Base-by-base conservation (phyloP, 176 grass and related monocot genomes). In the Eragrostis curvula region DNA sequence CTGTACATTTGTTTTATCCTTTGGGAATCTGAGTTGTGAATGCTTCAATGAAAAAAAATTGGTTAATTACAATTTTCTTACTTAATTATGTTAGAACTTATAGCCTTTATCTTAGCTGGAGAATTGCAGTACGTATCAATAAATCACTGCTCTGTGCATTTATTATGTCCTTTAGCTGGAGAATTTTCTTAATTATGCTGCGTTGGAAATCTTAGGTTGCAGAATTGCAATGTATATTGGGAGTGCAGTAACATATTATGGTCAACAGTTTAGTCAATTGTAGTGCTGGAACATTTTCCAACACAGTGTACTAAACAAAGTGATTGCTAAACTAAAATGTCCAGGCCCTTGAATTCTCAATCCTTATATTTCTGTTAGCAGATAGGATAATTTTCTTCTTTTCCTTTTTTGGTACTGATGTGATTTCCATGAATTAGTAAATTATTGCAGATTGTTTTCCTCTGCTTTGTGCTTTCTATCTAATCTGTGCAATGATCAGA, bases 401-500 rank as follows among this genome's bases (percentile, higher is more conserved):
- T n/a, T n/a, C n/a, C 52, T 59, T 12, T 29, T 85, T 24, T 29
- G 66, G 68, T 59, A 15, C 42, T 21, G 53, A 67, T 61, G 18
- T 48, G 3, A 11, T 75, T 75, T 71, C 42, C 57, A 27, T 84
- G 27, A 28, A 68, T 30, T 47, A 56, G 25, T 58, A 52, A 17
- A 32, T 5, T 20, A 49, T 83, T 53, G 14, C 58, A 55, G 50
- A 49, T 41, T 81, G 23, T 36, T 61, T 28, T 73, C 42, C 32
- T 73, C 2, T 66, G 56, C 47, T 73, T 79, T 65, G 39, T 73
- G 65, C 18, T 57, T 48, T 66, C 40, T 65, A 57, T 66, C 39
- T 74, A 68, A 42, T 52, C 2, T 80, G 32, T 81, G 45, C 23
- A 53, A 73, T 57, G 46, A 66, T 58, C 5, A 47, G 46, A 80